phyloP scores from a whole-genome alignment of 2,329 filamentous ascomycete species.

The Helotiales sp. region DNA sequence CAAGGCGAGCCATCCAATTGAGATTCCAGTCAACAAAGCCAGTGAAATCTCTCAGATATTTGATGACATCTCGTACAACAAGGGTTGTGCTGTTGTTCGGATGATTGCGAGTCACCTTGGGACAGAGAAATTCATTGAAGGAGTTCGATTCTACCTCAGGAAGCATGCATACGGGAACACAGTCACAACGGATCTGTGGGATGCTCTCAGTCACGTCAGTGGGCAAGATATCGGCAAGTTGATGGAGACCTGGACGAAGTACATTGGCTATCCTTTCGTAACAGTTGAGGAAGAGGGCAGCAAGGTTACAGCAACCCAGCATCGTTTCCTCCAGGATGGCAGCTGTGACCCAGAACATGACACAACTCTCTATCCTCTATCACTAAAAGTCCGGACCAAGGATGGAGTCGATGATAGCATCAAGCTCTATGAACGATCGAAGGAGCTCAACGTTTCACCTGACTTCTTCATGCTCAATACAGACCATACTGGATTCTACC shows the following conservation, averaged over 20 bases:
- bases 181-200: conserved; percentile 65
- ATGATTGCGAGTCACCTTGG: conserved; percentile 74
- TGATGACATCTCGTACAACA: conserved; percentile 72
- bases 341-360: conserved; percentile 53
- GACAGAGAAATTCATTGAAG: conserved; percentile 68
- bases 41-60: conserved; percentile 65
- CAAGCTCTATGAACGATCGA: conserved; percentile 35
- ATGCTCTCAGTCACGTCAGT: conserved; percentile 64
- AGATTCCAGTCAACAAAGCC: conserved; percentile 11
- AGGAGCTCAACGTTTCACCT: conserved; percentile 54
- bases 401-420: conserved; percentile 43
- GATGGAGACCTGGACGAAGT: conserved; percentile 74
- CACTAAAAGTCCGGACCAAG: conserved; percentile 62
- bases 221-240: conserved; percentile 67
- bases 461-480: conserved; percentile 73
- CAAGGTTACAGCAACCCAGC: conserved; percentile 61
- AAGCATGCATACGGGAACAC: conserved; percentile 68
- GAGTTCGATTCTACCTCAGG: conserved; percentile 66
- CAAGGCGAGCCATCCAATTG: conserved; percentile 15
- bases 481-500: conserved; percentile 67
- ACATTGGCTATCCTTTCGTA: conserved; percentile 68
- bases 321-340: conserved; percentile 67
- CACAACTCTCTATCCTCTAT: conserved; percentile 63
- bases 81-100: conserved; percentile 68
- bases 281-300: conserved; percentile 56